phyloP scores from a whole-genome alignment of 306 rosid genomes.

The Begonia loranthoides region DNA sequence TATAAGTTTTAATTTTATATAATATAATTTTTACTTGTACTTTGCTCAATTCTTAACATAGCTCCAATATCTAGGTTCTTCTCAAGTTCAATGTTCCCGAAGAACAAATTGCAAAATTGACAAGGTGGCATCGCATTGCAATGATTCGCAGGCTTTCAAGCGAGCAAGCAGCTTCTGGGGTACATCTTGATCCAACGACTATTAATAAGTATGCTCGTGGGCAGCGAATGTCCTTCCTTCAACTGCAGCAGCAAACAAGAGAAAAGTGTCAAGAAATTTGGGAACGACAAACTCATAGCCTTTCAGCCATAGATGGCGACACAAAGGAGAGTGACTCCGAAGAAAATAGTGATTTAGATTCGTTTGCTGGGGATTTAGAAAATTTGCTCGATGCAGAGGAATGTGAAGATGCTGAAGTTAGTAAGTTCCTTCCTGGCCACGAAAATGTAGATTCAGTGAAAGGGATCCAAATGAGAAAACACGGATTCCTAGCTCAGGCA shows the following conservation, averaged over 20 bases:
- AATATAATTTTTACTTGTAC: not conserved
- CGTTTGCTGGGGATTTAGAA: slow-evolving; percentile 97
- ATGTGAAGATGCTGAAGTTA: slow-evolving; percentile 72
- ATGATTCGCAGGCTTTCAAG: slow-evolving; percentile 98
- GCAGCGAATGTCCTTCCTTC: slow-evolving; percentile 96
- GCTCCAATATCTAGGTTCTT: slow-evolving; percentile 56
- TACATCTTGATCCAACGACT: slow-evolving; percentile 89
- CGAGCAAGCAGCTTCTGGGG: slow-evolving; percentile 96
- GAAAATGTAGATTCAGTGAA: slow-evolving; percentile 79
- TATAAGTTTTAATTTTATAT: slow-evolving; percentile 7
- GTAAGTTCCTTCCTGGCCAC: slow-evolving; percentile 45
- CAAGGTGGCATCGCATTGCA: slow-evolving; percentile 99
- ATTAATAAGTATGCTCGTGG: slow-evolving; percentile 97
- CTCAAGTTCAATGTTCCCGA: slow-evolving; percentile 83
- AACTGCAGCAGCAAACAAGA: slow-evolving; percentile 93
- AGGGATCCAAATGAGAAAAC: slow-evolving; percentile 90
- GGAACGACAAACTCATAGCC: slow-evolving; percentile 86
- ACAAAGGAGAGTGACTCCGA: slow-evolving; percentile 92
- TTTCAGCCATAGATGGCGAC: slow-evolving; percentile 61
- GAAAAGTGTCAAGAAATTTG: slow-evolving; percentile 98
- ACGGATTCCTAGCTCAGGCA: slow-evolving; percentile 67
- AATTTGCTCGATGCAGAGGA: slow-evolving; percentile 97
- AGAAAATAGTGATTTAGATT: slow-evolving; percentile 89
- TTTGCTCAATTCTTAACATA: slow-evolving; percentile 8
- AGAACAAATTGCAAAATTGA: slow-evolving; percentile 75